Evolutionary conservation across 2,329 filamentous ascomycete genomes (phyloP).

Genomic region (Ustulina deusta): DNA sequence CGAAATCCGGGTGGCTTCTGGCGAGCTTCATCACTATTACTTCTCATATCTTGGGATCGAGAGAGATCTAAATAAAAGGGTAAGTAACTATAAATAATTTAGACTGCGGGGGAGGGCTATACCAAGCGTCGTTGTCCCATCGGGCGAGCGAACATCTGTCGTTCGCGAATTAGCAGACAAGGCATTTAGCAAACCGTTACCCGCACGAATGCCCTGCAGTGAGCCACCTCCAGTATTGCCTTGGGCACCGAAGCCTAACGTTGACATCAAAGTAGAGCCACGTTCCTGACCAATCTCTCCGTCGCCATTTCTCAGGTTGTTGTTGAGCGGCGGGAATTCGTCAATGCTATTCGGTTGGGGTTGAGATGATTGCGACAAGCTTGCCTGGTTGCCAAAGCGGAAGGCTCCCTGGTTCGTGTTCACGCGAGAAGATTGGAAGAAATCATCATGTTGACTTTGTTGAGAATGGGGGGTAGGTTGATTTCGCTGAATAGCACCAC

Average conservation of each 20-base stretch:
- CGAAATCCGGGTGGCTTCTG: slow-evolving; percentile 60
- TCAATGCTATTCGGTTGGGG: slow-evolving; percentile 64
- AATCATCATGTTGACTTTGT: slow-evolving; percentile 62
- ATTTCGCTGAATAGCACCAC: slow-evolving; percentile 63
- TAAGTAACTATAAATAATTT: slow-evolving; percentile 20
- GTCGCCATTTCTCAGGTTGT: slow-evolving; percentile 60
- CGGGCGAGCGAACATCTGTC: slow-evolving; percentile 63
- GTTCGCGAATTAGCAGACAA: slow-evolving; percentile 69
- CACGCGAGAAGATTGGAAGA: slow-evolving; percentile 56
- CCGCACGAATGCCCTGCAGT: slow-evolving; percentile 59
- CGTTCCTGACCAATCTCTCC: slow-evolving; percentile 71
- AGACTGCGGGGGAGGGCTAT: slow-evolving; percentile 27
- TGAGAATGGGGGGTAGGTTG: slow-evolving; percentile 65
- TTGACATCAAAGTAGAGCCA: slow-evolving; percentile 63
- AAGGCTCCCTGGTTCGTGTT: slow-evolving; percentile 61
- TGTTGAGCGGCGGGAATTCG: slow-evolving; percentile 72
- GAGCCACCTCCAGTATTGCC: slow-evolving; percentile 54
- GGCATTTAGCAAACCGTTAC: slow-evolving; percentile 73
- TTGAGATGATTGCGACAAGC: slow-evolving; percentile 58
- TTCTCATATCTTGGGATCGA: slow-evolving; percentile 60
- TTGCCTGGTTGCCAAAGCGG: slow-evolving; percentile 65
- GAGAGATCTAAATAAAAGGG: slow-evolving; percentile 51
- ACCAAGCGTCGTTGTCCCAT: slow-evolving; percentile 56
- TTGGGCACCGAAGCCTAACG: slow-evolving; percentile 65
- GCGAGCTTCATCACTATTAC: slow-evolving; percentile 59